A percentile compares a stretch with the other conserved stretches of the same genome.
phyloP scores from a whole-genome alignment of 2,329 filamentous ascomycete species.

The Epichloe gansuensis region DNA sequence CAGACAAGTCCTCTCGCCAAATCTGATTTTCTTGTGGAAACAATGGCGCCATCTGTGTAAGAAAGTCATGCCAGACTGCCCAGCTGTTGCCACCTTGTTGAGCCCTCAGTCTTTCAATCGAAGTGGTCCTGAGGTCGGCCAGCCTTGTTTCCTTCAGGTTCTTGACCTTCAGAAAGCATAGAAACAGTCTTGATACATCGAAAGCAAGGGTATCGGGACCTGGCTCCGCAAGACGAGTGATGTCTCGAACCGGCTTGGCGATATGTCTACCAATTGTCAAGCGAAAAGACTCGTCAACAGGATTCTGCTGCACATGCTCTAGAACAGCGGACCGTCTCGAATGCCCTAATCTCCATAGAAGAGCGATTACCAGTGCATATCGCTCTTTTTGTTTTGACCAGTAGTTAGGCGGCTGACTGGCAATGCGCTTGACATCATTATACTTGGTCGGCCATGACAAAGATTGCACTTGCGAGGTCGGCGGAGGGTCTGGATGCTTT shows the following conservation, averaged over 20 bases:
- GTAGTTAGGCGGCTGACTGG: conserved; percentile 6
- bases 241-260: conserved; percentile 7
- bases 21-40: conserved; percentile 24
- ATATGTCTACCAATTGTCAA: conserved; percentile 5
- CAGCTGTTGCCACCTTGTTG: conserved; percentile 13
- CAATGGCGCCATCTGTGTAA: conserved; percentile 12
- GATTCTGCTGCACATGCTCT: conserved; percentile 11
- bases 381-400: conserved; percentile 17
- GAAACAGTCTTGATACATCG: conserved; percentile 19
- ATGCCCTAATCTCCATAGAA: conserved; percentile 19
- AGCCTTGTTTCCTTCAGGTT: conserved; percentile 10
- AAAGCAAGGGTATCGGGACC: conserved; percentile 13
- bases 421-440: conserved; percentile 10
- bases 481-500: not conserved
- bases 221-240: conserved; percentile 5
- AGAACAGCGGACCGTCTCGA: conserved; percentile 16
- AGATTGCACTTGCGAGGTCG: not conserved
- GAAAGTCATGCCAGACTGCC: conserved; percentile 15
- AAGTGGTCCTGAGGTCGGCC: conserved; percentile 1
- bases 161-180: conserved; percentile 17
- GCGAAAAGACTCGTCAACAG: conserved; percentile 7
- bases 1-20: conserved; percentile 13
- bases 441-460: conserved; percentile 4
- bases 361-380: conserved; percentile 17
- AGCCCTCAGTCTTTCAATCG: conserved; percentile 9